Conservation (phyloP, 2,329 filamentous ascomycete species). For the Paecilomyces formosus region DNA sequence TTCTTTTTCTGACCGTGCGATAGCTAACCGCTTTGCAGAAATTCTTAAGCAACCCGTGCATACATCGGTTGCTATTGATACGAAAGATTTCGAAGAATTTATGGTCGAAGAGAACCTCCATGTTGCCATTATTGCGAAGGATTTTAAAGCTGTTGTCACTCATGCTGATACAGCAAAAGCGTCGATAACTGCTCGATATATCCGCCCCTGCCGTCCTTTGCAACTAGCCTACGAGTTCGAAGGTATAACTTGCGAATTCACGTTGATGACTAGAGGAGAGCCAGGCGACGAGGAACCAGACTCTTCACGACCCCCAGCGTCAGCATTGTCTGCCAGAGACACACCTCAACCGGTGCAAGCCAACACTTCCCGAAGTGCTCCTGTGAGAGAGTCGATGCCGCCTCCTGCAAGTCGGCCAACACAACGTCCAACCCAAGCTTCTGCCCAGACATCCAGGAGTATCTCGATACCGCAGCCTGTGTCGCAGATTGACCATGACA, state of each 20-base stretch:
- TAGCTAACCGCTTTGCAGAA: conserved; percentile 34
- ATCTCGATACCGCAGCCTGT: conserved; percentile 1
- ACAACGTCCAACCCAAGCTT: conserved; percentile 24
- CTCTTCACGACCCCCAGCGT: conserved; percentile 32
- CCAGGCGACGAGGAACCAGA: conserved; percentile 32
- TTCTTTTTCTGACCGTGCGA: conserved; percentile 1
- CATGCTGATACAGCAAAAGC: conserved; percentile 54
- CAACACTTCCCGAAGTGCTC: conserved; percentile 6
- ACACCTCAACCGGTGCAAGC: conserved; percentile 23
- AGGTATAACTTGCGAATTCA: conserved; percentile 54
- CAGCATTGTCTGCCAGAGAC: conserved; percentile 33
- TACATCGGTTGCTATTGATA: conserved; percentile 56
- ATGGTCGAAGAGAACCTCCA: conserved; percentile 52
- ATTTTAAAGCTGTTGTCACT: conserved; percentile 57
- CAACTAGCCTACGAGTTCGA: conserved; percentile 53
- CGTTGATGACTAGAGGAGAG: conserved; percentile 58
- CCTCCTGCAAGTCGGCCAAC: conserved; percentile 24
- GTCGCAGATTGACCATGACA: conserved; percentile 42
- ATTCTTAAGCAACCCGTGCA: conserved; percentile 58
- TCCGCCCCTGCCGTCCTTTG: conserved; percentile 51
- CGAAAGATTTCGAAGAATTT: conserved; percentile 55
- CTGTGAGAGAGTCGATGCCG: conserved; percentile 18
- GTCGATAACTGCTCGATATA: conserved; percentile 51
- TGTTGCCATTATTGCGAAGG: conserved; percentile 56
- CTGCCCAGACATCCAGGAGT: conserved; percentile 13